A percentile compares a stretch with the other conserved stretches of the same genome.
phyloP scores from a whole-genome alignment of 2,329 filamentous ascomycete species.

The Incumbomyces lentus region DNA sequence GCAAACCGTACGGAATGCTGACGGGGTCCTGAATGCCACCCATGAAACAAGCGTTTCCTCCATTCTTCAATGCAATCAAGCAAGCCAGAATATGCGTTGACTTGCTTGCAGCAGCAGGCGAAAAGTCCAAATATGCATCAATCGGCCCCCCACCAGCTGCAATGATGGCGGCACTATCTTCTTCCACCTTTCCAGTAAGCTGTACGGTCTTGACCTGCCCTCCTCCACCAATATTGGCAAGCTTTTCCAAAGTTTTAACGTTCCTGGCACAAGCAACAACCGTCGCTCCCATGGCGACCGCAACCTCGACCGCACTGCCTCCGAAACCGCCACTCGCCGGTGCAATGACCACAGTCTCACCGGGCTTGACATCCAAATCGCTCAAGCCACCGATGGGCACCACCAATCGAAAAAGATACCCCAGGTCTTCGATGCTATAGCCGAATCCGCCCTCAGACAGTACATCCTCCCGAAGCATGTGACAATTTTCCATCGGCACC shows the following conservation, averaged over 20 bases:
- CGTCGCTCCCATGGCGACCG: slow-evolving; percentile 41
- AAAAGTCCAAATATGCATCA: slow-evolving; percentile 41
- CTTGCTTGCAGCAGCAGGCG: slow-evolving; percentile 28
- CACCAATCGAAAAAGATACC: background rate
- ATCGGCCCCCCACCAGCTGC: slow-evolving; percentile 23
- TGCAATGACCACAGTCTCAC: slow-evolving; percentile 40
- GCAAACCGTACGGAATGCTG: slow-evolving; percentile 10
- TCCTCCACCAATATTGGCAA: slow-evolving; percentile 22
- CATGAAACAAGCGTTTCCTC: slow-evolving; percentile 17
- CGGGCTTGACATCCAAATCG: slow-evolving; percentile 33
- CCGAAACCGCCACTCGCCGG: slow-evolving; percentile 44
- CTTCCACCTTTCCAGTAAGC: slow-evolving; percentile 32
- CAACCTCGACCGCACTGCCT: slow-evolving; percentile 39
- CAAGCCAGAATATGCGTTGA: slow-evolving; percentile 31
- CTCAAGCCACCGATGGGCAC: slow-evolving; percentile 32
- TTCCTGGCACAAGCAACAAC: slow-evolving; percentile 45
- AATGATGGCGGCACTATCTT: slow-evolving; percentile 28
- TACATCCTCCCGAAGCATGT: slow-evolving; percentile 26
- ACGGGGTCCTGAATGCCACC: slow-evolving; percentile 15
- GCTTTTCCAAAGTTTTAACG: slow-evolving; percentile 25
- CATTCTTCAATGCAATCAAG: slow-evolving; percentile 23
- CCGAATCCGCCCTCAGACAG: slow-evolving; percentile 20
- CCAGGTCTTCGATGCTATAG: background rate
- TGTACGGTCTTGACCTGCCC: slow-evolving; percentile 29
- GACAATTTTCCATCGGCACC: slow-evolving; percentile 30